phyloP scores from a whole-genome alignment of 495 filamentous ascomycete species.

The Penicillium canescens region DNA sequence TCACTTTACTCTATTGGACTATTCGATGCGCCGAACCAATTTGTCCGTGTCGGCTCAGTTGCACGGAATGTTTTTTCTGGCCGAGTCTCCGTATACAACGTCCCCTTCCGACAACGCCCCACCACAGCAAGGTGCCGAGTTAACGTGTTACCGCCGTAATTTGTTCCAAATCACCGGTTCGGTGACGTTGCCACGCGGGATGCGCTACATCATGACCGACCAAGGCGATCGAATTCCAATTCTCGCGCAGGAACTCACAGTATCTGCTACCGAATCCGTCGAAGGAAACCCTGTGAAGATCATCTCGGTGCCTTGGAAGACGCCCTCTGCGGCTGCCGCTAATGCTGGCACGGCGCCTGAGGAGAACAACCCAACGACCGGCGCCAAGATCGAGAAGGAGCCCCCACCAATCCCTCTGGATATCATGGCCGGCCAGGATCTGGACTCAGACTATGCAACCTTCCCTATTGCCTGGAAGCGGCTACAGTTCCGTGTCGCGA shows the following conservation, averaged over 20 bases:
- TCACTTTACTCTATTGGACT: constrained; percentile 70
- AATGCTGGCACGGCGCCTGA: constrained; percentile 53
- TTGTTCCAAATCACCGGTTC: constrained; percentile 86
- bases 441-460: constrained; percentile 73
- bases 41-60: constrained; percentile 77
- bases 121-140: constrained; percentile 64
- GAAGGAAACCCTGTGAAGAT: constrained; percentile 88
- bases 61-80: constrained; percentile 94
- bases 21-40: constrained; percentile 57
- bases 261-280: constrained; percentile 87
- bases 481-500: constrained; percentile 89
- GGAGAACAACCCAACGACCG: constrained; percentile 45
- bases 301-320: constrained; percentile 93
- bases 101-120: constrained; percentile 62
- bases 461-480: constrained; percentile 90
- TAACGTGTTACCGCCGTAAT: constrained; percentile 91
- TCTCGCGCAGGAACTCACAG: constrained; percentile 70
- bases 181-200: constrained; percentile 70
- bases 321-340: constrained; percentile 57
- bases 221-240: constrained; percentile 75
- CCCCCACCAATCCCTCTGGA: constrained; percentile 72
- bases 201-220: constrained; percentile 75
- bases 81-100: constrained; percentile 74
- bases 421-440: constrained; percentile 70
- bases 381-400: constrained; percentile 65